phyloP scores from a whole-genome alignment of 495 filamentous ascomycete genomes.

The Talaromyces ruber region DNA sequence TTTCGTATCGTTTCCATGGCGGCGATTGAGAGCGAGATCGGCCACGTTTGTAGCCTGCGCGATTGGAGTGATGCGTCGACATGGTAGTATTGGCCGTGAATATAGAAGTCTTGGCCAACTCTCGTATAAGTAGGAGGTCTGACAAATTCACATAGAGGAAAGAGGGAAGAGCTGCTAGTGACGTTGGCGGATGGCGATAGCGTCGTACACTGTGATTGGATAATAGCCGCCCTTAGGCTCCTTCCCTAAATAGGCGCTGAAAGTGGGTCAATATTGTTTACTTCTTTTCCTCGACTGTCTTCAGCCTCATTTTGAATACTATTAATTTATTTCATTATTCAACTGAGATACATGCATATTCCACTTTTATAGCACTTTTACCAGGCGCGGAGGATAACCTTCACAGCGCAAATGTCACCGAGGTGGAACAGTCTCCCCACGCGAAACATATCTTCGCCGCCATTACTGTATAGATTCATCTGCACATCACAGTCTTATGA shows the following conservation, averaged over 20 bases:
- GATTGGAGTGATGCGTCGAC: conserved; percentile 25
- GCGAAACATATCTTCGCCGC: conserved; percentile 21
- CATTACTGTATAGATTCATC: conserved; percentile 45
- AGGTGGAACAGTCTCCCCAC: conserved; percentile 29
- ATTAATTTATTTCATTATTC: background rate
- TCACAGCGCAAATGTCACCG: conserved; percentile 21
- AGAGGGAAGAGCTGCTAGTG: background rate
- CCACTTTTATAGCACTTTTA: background rate
- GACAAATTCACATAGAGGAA: background rate
- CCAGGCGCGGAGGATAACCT: background rate
- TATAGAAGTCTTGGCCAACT: background rate
- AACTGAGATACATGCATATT: background rate
- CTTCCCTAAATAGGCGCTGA: conserved; percentile 11
- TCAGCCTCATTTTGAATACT: conserved; percentile 10
- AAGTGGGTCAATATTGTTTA: conserved; percentile 19
- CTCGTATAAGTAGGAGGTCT: background rate
- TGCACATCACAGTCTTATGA: conserved; percentile 53
- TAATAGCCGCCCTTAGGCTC: background rate
- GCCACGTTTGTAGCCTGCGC: conserved; percentile 24
- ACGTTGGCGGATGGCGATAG: conserved; percentile 7
- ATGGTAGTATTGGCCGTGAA: conserved; percentile 9
- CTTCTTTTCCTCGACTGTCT: background rate
- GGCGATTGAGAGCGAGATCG: conserved; percentile 34
- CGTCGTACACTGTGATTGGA: background rate
- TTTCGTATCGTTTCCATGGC: conserved; percentile 31